Base-by-base conservation (phyloP, 2,329 filamentous ascomycete species). In the Beauveria brongniartii region DNA sequence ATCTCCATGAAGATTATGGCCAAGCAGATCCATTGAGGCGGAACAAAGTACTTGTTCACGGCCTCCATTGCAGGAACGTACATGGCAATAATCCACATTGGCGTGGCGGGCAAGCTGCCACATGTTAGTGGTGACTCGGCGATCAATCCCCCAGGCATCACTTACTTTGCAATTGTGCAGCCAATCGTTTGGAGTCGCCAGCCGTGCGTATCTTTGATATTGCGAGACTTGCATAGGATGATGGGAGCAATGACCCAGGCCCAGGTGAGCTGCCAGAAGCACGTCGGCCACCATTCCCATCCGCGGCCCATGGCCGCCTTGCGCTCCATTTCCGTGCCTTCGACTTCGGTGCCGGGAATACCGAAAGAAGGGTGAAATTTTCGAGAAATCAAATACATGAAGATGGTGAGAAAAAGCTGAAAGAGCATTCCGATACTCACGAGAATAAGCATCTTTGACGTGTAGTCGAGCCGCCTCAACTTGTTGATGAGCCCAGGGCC, bases 281-380 rank as follows among this genome's bases (percentile, higher is more conserved):
- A 77, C 0, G 80, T 82, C 2, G 82, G 82, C 73, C 82, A 80
- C 86, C 86, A 90, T 73, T 89, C 87, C 77, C 80, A 86, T 2
- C 87, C 86, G 20, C 75, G 68, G 53, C 71, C 70, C 66, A 79
- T 77, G 16, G 74, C 69, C 20, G 76, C 72, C 40, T 75, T 73
- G 44, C 78, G 73, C 48, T 82, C 78, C 61, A 78, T 77, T 10
- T 80, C 76, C 3, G 80, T 83, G 28, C 80, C 81, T 26, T 69
- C 66, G 55, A 86, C 82, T 63, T 85, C 84, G 30, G 82, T 83
- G 46, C 82, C 80, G 7, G 83, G 84, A 20, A 85, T 78, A 52
- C 83, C 81, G 54, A 82, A 87, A 5, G 77, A 77, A 20, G 73
- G 69, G 65, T 88, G 85, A 66, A 85, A 89, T 63, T 86, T 85